A percentile compares a stretch with the other conserved stretches of the same genome.
These are phyloP conservation scores for Aspergillus japonicus DNA, from an alignment of 2,329 filamentous ascomycete species.

Conservation along the genomic window DNA sequence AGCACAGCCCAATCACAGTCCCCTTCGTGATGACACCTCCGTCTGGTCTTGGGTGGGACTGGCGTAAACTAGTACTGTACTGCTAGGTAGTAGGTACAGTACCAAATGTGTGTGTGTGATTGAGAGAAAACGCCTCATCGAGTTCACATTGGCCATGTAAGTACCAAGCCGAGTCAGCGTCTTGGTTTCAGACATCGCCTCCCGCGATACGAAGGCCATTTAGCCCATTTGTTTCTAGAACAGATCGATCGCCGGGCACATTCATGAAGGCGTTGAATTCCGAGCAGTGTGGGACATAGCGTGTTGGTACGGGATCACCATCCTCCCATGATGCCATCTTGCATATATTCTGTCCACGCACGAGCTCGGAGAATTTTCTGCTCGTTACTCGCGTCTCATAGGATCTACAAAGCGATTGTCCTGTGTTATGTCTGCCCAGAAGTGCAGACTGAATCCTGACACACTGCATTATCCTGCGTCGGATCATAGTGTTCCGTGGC, in stretches of 20 bases:
- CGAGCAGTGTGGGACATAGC: not conserved
- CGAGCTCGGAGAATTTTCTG: constrained; percentile 4
- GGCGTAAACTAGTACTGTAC: not conserved
- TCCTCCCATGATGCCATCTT: constrained; percentile 7
- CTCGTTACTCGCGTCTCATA: constrained; percentile 5
- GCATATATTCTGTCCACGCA: not conserved
- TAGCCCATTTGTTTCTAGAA: not conserved
- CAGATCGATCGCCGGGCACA: not conserved
- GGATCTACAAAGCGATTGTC: constrained; percentile 8
- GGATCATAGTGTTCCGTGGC: constrained; percentile 8
- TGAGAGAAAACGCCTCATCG: not conserved
- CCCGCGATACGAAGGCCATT: not conserved
- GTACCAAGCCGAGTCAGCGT: not conserved
- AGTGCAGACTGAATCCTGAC: not conserved
- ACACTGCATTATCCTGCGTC: not conserved
- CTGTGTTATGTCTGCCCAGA: not conserved
- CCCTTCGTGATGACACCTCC: not conserved
- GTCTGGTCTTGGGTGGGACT: not conserved
- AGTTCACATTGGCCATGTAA: not conserved
- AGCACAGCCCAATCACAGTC: not conserved
- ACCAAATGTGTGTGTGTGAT: not conserved
- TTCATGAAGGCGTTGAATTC: not conserved
- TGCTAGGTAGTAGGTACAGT: not conserved
- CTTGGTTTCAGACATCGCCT: not conserved
- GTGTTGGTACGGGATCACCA: not conserved